Evolutionary conservation across 179 eudicot species (phyloP).

Genomic region (Silene noctiflora): DNA sequence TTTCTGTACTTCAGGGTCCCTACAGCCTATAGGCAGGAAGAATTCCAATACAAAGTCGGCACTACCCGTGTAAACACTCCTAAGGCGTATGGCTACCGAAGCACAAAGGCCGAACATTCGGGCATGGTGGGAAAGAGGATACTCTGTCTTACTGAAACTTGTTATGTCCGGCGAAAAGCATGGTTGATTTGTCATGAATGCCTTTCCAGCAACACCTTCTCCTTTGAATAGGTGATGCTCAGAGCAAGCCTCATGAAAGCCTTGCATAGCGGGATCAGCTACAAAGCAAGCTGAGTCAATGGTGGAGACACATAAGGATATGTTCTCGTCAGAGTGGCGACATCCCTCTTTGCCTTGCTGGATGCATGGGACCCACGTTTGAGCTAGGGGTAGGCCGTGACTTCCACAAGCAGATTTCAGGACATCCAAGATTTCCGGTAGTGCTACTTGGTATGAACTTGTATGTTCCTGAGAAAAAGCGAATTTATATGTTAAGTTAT

Average conservation of each 20-base stretch:
- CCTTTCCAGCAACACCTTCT: constrained; percentile 75
- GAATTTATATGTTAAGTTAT: not conserved
- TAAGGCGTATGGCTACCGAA: constrained; percentile 79
- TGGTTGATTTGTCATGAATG: constrained; percentile 74
- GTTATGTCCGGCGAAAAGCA: constrained; percentile 66
- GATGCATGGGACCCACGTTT: constrained; percentile 82
- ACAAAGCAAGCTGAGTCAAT: constrained; percentile 73
- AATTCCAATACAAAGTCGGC: constrained; percentile 83
- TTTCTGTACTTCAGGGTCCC: constrained; percentile 58
- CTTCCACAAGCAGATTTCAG: constrained; percentile 57
- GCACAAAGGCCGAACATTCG: constrained; percentile 75
- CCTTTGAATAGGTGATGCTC: constrained; percentile 85
- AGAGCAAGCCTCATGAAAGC: constrained; percentile 80
- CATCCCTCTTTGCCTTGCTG: constrained; percentile 76
- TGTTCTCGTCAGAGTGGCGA: constrained; percentile 73
- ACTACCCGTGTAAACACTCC: constrained; percentile 53
- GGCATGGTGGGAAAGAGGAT: constrained; percentile 90
- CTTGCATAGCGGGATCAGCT: constrained; percentile 44
- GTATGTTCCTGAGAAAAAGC: constrained; percentile 33
- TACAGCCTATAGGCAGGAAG: constrained; percentile 62
- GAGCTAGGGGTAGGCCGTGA: constrained; percentile 79
- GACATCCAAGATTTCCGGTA: constrained; percentile 71
- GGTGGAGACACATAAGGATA: constrained; percentile 62
- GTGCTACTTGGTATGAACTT: constrained; percentile 61
- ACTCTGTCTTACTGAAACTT: constrained; percentile 58